phyloP scores from a whole-genome alignment of 106 monocot species.

The Dendrobium chrysotoxum region DNA sequence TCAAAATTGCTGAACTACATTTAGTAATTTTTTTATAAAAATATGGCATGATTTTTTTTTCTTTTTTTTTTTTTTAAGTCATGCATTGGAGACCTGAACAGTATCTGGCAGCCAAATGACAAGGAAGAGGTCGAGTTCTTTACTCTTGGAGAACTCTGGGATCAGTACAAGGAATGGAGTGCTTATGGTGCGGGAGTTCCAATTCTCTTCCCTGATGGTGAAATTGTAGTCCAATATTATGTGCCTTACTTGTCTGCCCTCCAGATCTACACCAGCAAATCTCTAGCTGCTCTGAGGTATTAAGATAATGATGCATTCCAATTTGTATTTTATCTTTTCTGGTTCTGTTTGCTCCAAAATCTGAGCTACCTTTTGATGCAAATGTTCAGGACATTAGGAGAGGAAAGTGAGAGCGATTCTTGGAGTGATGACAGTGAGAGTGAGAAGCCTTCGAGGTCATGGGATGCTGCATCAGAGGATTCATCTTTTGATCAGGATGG shows the following conservation, averaged over 20 bases:
- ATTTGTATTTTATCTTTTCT: background rate
- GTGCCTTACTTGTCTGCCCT: constrained; percentile 75
- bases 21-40: background rate
- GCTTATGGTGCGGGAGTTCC: constrained; percentile 60
- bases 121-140: constrained; percentile 36
- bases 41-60: background rate
- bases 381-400: constrained; percentile 26
- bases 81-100: constrained; percentile 19
- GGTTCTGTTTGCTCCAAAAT: background rate
- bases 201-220: constrained; percentile 14
- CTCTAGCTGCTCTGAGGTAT: constrained; percentile 36
- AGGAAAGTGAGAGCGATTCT: constrained; percentile 41
- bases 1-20: background rate
- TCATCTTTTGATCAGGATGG: constrained; percentile 31
- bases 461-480: constrained; percentile 51
- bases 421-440: constrained; percentile 48
- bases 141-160: constrained; percentile 76
- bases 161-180: constrained; percentile 73
- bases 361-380: background rate
- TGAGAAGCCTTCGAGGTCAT: constrained; percentile 49
- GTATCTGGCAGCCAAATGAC: constrained; percentile 16
- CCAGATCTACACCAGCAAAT: constrained; percentile 71
- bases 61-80: constrained; percentile 23
- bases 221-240: constrained; percentile 50
- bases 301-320: background rate